Evolutionary conservation across 768 basidiomycete species (phyloP).

Genomic region (Suillus subluteus): DNA sequence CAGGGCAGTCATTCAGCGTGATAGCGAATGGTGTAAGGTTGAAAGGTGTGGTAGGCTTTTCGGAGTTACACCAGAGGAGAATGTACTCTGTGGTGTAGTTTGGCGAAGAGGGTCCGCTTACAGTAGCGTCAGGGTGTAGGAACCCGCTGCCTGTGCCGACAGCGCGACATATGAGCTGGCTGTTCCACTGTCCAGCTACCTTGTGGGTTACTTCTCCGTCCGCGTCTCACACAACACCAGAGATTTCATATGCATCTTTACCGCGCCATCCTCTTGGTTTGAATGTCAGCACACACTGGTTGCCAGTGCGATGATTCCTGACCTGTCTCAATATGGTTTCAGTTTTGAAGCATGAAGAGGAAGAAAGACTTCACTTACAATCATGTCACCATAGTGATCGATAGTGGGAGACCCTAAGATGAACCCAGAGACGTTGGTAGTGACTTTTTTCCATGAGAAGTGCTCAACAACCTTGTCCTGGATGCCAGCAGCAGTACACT

Average conservation of each 20-base stretch:
- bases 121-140: conserved; percentile 72
- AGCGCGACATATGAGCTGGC: conserved; percentile 86
- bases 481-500: conserved; percentile 44
- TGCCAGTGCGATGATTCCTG: conserved; percentile 89
- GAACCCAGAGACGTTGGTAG: conserved; percentile 89
- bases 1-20: conserved; percentile 87
- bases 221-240: conserved; percentile 76
- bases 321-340: conserved; percentile 43
- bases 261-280: conserved; percentile 96
- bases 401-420: conserved; percentile 88
- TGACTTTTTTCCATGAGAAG: conserved; percentile 95
- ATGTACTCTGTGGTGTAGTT: conserved; percentile 68
- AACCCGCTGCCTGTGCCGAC: conserved; percentile 61
- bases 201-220: conserved; percentile 74
- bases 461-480: conserved; percentile 78
- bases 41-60: conserved; percentile 79
- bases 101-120: conserved; percentile 49
- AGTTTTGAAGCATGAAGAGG: conserved; percentile 5
- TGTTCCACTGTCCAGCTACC: conserved; percentile 95
- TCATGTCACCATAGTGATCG: conserved; percentile 95
- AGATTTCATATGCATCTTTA: conserved; percentile 90
- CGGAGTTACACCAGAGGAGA: conserved; percentile 91
- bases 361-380: conserved; percentile 53
- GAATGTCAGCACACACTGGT: conserved; percentile 88
- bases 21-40: conserved; percentile 95